phyloP scores from a whole-genome alignment of 1,284 basidiomycete genomes.

The Coniferiporia sulphurascens region DNA sequence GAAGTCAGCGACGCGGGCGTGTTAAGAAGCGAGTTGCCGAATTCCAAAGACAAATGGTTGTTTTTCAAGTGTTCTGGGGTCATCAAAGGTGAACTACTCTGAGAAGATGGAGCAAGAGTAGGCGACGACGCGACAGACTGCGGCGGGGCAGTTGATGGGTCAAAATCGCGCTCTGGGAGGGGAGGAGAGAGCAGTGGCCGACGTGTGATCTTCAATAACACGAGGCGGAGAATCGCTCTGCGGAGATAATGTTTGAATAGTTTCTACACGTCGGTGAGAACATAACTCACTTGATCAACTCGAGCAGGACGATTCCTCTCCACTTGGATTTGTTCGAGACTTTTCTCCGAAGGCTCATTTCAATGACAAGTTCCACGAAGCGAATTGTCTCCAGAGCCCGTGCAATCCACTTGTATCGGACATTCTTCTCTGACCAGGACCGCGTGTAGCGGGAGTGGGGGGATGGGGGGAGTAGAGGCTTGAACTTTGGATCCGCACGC shows the following conservation, averaged over 20 bases:
- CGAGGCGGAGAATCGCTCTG: conserved; percentile 69
- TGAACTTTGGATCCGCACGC: conserved; percentile 58
- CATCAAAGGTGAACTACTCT: conserved; percentile 43
- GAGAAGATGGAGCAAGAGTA: conserved; percentile 50
- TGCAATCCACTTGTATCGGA: conserved; percentile 70
- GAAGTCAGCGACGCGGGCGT: conserved; percentile 45
- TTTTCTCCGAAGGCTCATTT: conserved; percentile 80
- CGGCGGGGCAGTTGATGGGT: conserved; percentile 61
- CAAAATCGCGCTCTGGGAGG: conserved; percentile 82
- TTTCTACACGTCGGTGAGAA: conserved; percentile 3
- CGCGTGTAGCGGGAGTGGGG: conserved; percentile 77
- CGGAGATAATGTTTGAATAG: conserved; percentile 10
- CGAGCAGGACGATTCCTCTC: conserved; percentile 70
- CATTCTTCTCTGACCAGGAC: conserved; percentile 70
- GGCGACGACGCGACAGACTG: conserved; percentile 51
- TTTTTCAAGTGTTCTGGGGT: conserved; percentile 76
- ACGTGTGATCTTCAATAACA: conserved; percentile 66
- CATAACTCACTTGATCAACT: conserved; percentile 67
- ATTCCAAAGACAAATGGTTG: conserved; percentile 60
- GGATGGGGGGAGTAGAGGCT: conserved; percentile 61
- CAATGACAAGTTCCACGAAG: conserved; percentile 76
- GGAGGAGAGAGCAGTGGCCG: conserved; percentile 71
- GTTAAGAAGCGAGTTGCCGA: conserved; percentile 52
- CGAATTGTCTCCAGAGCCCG: conserved; percentile 69
- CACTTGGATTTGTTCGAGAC: conserved; percentile 58